Percentiles rank a stretch among this genome's conserved stretches.
Conservation (phyloP, 2,329 filamentous ascomycete genomes). For the Beauveria rudraprayagi region DNA sequence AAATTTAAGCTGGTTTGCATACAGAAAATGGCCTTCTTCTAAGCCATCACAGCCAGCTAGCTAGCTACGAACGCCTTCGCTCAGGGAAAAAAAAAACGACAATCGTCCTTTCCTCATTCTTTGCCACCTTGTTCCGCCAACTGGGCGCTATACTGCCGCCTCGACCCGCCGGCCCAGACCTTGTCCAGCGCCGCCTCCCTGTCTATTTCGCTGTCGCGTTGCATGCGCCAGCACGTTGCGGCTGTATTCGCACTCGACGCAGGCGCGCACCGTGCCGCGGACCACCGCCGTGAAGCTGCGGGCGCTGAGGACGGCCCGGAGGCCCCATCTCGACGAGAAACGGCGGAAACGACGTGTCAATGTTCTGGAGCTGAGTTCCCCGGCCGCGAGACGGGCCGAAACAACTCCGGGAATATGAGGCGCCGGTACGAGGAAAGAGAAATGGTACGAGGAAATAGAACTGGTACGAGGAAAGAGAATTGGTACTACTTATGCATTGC, state of each 20-base stretch:
- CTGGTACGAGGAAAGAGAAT: no score
- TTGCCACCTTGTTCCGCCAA: not conserved
- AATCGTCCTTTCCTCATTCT: not conserved
- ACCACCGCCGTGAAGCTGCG: no score
- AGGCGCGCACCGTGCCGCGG: no score
- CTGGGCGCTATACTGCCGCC: not conserved
- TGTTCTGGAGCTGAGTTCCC: constrained; percentile 33
- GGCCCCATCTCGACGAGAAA: constrained; percentile 37
- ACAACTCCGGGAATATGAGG: no score
- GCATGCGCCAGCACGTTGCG: not conserved
- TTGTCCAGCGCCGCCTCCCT: not conserved
- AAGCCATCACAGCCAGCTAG: not conserved
- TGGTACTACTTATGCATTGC: not conserved
- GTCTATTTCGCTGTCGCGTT: not conserved
- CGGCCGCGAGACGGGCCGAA: constrained; percentile 25
- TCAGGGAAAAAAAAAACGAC: constrained; percentile 8
- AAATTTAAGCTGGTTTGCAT: no score
- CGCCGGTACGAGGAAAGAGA: no score
- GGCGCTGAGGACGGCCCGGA: constrained; percentile 15
- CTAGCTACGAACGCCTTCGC: not conserved
- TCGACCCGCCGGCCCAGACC: not conserved
- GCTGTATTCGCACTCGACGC: no score
- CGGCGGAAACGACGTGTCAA: constrained; percentile 33
- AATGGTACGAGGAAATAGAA: no score
- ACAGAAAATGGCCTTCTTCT: not conserved